Evolutionary conservation across 345 rosid genomes (phyloP).

Genomic region (Eucalyptus erythrocorys): DNA sequence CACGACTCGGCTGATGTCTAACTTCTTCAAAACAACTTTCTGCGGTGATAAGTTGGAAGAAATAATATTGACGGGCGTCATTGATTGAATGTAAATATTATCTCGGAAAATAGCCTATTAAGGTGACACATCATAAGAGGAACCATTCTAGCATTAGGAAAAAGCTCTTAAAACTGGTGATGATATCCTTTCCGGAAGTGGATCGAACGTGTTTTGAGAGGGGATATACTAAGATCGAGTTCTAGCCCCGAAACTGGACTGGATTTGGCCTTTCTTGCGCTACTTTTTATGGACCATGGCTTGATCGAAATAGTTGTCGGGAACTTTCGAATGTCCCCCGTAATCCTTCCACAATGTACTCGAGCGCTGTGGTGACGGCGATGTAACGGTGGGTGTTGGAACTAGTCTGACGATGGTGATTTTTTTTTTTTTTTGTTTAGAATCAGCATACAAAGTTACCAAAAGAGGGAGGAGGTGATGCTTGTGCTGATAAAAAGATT

Average conservation of each 20-base stretch:
- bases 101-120: neutral
- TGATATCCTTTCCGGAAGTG: neutral
- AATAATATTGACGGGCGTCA: neutral
- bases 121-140: neutral
- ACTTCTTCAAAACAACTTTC: neutral
- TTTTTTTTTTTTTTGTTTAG: neutral
- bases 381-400: neutral
- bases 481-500: neutral
- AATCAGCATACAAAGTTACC: neutral
- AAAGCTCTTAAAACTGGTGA: neutral
- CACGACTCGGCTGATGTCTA: fast-evolving
- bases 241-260: neutral
- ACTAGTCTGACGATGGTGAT: neutral
- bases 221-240: neutral
- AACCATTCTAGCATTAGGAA: neutral
- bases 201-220: neutral
- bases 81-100: neutral
- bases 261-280: neutral
- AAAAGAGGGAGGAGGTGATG: neutral
- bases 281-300: neutral
- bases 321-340: neutral
- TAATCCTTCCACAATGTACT: neutral
- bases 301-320: neutral
- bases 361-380: neutral
- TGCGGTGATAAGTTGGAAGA: neutral